These are phyloP conservation scores for Cytospora piceae DNA, from an alignment of 2,329 filamentous ascomycete genomes.

Conservation along the genomic window DNA sequence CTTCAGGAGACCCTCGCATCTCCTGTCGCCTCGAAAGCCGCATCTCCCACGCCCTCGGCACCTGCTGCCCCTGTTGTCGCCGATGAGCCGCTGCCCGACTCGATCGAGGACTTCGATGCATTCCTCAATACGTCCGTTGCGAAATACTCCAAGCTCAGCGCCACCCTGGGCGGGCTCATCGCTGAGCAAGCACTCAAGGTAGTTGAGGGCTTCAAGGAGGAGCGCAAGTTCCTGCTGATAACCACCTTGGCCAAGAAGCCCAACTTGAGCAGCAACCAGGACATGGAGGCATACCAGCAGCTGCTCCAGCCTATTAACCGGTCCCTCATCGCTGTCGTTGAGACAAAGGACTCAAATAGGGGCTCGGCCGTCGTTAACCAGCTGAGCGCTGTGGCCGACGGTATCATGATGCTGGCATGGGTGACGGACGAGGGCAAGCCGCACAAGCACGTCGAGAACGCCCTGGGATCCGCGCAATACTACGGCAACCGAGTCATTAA, in stretches of 20 bases:
- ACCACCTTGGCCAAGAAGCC: slow-evolving; percentile 93
- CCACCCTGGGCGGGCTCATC: slow-evolving; percentile 75
- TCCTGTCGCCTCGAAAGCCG: slow-evolving; percentile 38
- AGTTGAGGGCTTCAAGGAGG: slow-evolving; percentile 72
- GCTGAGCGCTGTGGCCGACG: slow-evolving; percentile 84
- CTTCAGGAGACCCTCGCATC: slow-evolving; percentile 46
- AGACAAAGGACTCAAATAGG: slow-evolving; percentile 81
- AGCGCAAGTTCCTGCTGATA: slow-evolving; percentile 86
- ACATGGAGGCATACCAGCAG: slow-evolving; percentile 70
- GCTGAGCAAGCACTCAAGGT: slow-evolving; percentile 72
- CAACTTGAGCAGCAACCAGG: slow-evolving; percentile 59
- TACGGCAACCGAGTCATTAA: slow-evolving; percentile 94
- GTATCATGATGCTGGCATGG: slow-evolving; percentile 89
- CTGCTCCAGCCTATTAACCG: slow-evolving; percentile 87
- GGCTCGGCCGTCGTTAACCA: slow-evolving; percentile 77
- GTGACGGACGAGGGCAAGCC: slow-evolving; percentile 83
- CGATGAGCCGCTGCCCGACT: slow-evolving; percentile 67
- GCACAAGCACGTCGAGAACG: slow-evolving; percentile 82
- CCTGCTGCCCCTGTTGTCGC: slow-evolving; percentile 40
- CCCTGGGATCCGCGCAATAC: slow-evolving; percentile 83
- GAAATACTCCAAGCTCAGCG: slow-evolving; percentile 77
- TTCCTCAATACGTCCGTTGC: slow-evolving; percentile 75
- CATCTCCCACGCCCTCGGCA: slow-evolving; percentile 42
- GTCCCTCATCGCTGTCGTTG: slow-evolving; percentile 75
- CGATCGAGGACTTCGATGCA: slow-evolving; percentile 85